Evolutionary conservation across 176 grass and related monocot species (phyloP).

Genomic region (Panicum miliaceum): DNA sequence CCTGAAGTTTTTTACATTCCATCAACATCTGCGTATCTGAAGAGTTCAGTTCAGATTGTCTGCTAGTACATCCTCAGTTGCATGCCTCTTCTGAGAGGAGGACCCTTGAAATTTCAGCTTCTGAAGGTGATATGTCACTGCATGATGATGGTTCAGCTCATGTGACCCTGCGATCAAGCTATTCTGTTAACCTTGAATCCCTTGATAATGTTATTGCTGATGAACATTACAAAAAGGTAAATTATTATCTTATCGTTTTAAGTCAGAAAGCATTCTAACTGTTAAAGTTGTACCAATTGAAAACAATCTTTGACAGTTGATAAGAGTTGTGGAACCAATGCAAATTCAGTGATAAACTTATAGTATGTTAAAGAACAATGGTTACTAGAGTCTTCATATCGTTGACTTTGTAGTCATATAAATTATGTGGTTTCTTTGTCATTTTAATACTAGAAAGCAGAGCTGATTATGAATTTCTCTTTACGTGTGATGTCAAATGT

Average conservation of each 20-base stretch:
- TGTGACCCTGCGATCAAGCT: constrained; percentile 10
- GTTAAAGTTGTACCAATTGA: neutral
- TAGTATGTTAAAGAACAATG: neutral
- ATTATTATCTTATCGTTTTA: neutral
- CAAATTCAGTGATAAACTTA: neutral
- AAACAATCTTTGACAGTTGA: neutral
- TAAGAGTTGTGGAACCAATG: neutral
- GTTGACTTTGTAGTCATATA: neutral
- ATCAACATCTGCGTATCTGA: constrained; percentile 19
- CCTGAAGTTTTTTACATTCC: neutral
- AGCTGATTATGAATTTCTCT: neutral
- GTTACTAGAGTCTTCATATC: neutral
- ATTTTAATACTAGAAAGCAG: neutral
- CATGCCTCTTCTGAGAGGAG: constrained; percentile 10
- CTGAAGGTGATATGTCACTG: constrained; percentile 26
- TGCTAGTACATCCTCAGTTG: neutral
- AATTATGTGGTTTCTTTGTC: neutral
- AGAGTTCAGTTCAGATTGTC: neutral
- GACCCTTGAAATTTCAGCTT: constrained; percentile 7
- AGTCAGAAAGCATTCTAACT: neutral
- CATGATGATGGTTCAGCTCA: constrained; percentile 31
- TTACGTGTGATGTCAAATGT: constrained; percentile 51
- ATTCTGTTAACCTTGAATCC: constrained; percentile 30
- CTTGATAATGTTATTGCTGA: constrained; percentile 44
- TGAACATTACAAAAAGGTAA: constrained; percentile 53